These are phyloP conservation scores for Ceratobasidium sp. DNA, from an alignment of 1,284 basidiomycete species.

Conservation along the genomic window DNA sequence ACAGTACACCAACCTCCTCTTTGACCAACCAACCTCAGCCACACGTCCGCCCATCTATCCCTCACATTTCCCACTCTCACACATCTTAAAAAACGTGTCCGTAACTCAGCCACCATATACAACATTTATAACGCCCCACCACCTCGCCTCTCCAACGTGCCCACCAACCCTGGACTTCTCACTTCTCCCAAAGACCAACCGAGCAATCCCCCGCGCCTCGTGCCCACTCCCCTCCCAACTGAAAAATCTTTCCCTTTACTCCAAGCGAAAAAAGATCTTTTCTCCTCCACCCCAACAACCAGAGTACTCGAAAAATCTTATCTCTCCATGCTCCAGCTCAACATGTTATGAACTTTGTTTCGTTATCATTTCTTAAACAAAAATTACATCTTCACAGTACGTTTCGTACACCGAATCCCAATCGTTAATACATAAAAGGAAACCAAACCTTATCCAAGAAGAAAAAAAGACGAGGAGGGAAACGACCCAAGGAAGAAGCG, in stretches of 20 bases:
- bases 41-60: too few species aligned
- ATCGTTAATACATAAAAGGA: constrained; percentile 10
- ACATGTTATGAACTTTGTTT: constrained; percentile 26
- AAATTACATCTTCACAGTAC: constrained; percentile 28
- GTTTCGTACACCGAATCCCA: constrained; percentile 8
- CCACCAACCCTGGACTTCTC: not conserved
- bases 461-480: not conserved
- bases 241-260: too few species aligned
- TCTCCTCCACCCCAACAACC: too few species aligned
- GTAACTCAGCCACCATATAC: not conserved
- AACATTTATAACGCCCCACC: not conserved
- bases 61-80: not conserved
- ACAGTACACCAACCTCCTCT: too few species aligned
- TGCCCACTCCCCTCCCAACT: too few species aligned
- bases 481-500: not conserved
- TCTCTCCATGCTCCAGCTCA: not conserved
- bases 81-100: not conserved
- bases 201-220: not conserved
- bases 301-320: constrained; percentile 10
- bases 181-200: not conserved
- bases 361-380: constrained; percentile 3
- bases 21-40: too few species aligned
- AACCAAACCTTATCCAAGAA: not conserved
- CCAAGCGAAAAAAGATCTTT: too few species aligned
- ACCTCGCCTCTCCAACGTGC: not conserved